Evolutionary conservation across 805 yeast genomes (phyloP).

Genomic region (Saccharomycopsis fibuligera): DNA sequence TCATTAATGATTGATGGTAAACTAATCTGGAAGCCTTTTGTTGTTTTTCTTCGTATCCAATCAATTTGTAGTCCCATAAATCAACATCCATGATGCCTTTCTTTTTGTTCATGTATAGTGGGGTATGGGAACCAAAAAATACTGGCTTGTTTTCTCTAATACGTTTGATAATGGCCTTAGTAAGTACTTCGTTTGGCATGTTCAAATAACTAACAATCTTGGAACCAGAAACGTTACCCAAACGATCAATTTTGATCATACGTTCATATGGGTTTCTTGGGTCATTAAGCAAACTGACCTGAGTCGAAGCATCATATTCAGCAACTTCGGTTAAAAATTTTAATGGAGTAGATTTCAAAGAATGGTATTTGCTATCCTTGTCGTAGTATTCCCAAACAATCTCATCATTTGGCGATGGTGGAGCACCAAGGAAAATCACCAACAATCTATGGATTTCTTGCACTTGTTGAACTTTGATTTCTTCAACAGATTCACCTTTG

Average conservation of each 20-base stretch:
- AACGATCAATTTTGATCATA: constrained; percentile 62
- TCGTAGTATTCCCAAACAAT: constrained; percentile 72
- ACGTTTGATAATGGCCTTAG: constrained; percentile 57
- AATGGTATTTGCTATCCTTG: constrained; percentile 52
- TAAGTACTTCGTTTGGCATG: constrained; percentile 50
- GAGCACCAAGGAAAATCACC: constrained; percentile 66
- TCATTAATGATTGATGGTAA: constrained; percentile 71
- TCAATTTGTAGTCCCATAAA: constrained; percentile 59
- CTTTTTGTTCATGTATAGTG: constrained; percentile 57
- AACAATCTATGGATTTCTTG: constrained; percentile 59
- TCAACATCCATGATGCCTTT: constrained; percentile 69
- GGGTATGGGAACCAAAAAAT: constrained; percentile 87
- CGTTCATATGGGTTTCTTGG: constrained; percentile 67
- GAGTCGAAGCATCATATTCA: constrained; percentile 42
- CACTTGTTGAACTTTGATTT: constrained; percentile 40
- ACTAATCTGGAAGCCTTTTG: constrained; percentile 62
- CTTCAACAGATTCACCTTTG: constrained; percentile 34
- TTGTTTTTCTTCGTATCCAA: constrained; percentile 47
- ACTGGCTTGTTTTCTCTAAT: constrained; percentile 71
- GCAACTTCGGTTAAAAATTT: constrained; percentile 53
- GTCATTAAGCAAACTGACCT: constrained; percentile 69
- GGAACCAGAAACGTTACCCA: constrained; percentile 68
- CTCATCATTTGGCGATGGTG: constrained; percentile 63
- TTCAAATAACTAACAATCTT: constrained; percentile 67
- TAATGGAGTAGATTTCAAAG: constrained; percentile 52